Evolutionary conservation across 2,329 filamentous ascomycete genomes (phyloP).

Genomic region (Clarireedia paspali): DNA sequence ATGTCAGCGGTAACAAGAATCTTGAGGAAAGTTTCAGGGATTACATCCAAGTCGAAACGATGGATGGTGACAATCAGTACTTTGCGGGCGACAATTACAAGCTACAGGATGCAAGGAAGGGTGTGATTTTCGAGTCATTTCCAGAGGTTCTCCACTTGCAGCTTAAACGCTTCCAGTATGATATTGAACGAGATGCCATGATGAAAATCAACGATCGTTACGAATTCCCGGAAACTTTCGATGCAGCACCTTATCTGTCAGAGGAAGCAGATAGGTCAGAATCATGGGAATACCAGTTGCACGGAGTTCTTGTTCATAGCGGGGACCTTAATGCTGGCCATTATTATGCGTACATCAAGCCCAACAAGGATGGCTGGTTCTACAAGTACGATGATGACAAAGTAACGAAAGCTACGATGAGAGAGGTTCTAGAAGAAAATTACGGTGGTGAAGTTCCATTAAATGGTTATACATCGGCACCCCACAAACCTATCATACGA

Average conservation of each 20-base stretch:
- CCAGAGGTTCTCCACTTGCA: slow-evolving; percentile 91
- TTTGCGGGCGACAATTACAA: slow-evolving; percentile 85
- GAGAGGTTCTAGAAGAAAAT: slow-evolving; percentile 92
- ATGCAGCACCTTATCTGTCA: slow-evolving; percentile 80
- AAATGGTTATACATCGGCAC: slow-evolving; percentile 41
- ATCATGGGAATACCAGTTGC: slow-evolving; percentile 83
- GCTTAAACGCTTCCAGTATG: slow-evolving; percentile 96
- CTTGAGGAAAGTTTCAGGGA: slow-evolving; percentile 92
- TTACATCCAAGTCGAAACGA: slow-evolving; percentile 92
- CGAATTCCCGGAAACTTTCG: slow-evolving; percentile 78
- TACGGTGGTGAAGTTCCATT: slow-evolving; percentile 68
- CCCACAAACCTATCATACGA: slow-evolving; percentile 51
- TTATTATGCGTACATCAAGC: slow-evolving; percentile 96
- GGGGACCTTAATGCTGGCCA: slow-evolving; percentile 95
- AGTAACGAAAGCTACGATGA: slow-evolving; percentile 86
- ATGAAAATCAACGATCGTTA: slow-evolving; percentile 97
- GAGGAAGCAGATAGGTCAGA: slow-evolving; percentile 82
- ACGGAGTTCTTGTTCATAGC: slow-evolving; percentile 92
- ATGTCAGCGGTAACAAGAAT: slow-evolving; percentile 89
- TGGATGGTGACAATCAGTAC: slow-evolving; percentile 98
- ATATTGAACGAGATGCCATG: slow-evolving; percentile 92
- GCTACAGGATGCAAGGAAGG: slow-evolving; percentile 93
- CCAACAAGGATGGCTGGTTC: slow-evolving; percentile 85
- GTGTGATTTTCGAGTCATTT: slow-evolving; percentile 93
- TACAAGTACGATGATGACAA: slow-evolving; percentile 97